phyloP scores from a whole-genome alignment of 805 yeast genomes.

The Debaryomyces prosopidis region DNA sequence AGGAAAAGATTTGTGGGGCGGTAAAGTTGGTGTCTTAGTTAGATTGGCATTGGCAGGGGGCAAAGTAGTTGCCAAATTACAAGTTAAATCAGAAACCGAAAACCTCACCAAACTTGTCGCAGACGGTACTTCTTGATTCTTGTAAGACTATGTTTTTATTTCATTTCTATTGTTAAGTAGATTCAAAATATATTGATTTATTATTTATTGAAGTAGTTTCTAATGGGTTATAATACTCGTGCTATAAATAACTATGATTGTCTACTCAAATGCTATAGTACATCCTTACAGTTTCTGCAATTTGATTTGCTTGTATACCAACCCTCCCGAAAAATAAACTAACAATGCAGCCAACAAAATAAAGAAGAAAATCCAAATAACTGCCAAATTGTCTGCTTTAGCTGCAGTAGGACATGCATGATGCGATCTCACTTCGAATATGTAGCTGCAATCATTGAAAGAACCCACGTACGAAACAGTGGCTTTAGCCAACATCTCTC shows the following conservation, averaged over 20 bases:
- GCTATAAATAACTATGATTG: too few species aligned
- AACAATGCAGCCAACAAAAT: conserved; percentile 34
- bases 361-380: conserved; percentile 45
- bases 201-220: not conserved
- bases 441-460: conserved; percentile 73
- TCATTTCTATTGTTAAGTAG: not conserved
- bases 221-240: too few species aligned
- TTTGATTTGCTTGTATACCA: conserved; percentile 31
- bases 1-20: conserved; percentile 71
- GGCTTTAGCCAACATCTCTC: conserved; percentile 67
- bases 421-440: conserved; percentile 80
- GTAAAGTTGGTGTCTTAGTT: conserved; percentile 52
- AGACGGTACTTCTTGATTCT: conserved; percentile 29
- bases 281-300: not conserved
- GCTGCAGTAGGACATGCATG: conserved; percentile 84
- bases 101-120: conserved; percentile 52
- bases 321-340: conserved; percentile 41
- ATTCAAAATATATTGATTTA: not conserved
- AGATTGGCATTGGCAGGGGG: conserved; percentile 55
- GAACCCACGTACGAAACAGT: conserved; percentile 69
- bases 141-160: not conserved
- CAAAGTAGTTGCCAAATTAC: conserved; percentile 60
- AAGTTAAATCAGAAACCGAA: conserved; percentile 49
- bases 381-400: conserved; percentile 61
- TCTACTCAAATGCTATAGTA: not conserved